Evolutionary conservation across 1,284 basidiomycete species (phyloP), one percentile per base, ranked within the genome.

Genomic region (Stygiomarasmius scandens): DNA sequence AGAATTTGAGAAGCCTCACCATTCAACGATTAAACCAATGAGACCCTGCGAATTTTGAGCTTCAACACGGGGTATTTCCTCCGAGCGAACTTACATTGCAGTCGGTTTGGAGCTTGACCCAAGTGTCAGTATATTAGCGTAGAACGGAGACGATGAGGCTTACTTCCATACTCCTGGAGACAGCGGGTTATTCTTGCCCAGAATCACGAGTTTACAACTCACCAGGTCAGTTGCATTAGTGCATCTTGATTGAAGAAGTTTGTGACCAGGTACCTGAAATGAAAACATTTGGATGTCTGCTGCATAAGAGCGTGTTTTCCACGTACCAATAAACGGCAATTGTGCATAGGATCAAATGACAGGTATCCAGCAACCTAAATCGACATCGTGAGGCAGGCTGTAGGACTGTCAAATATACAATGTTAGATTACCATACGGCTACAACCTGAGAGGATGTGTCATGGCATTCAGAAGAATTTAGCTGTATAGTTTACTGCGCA

Each of bases 21-120:
- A 73, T 66, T 78, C 71, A 8, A 77, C 77, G n/a, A 78, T 74
- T n/a, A 77, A 56, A 22, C 74, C 75, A 56, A 77, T 76, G 11
- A 77, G 58, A 20, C 76, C 76, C 74, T 75, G 52, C 2, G 25
- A 36, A 19, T 43, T 10, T 41, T 20, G 12, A 22, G 46, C 23
- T 19, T 36, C 23, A 54, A 6, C 11, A 44, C 20, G 45, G 22
- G 36, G 9, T 23, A 27, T 44, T 24, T 23, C n/a, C n/a, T n/a
- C 14, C 19, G 25, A n/a, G 29, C 14, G 14, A 14, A 58, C 70
- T 56, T 59, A 75, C 74, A 59, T 78, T 78, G 55, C 74, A 76
- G 61, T 78, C 76, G 19, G 74, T 77, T 68, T 77, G 76, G 23
- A 77, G 61, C 76, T 77, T 43, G 24, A 1, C 16, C 58, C 23